Conservation (phyloP, 768 basidiomycete genomes). For the Pholiota conissans region DNA sequence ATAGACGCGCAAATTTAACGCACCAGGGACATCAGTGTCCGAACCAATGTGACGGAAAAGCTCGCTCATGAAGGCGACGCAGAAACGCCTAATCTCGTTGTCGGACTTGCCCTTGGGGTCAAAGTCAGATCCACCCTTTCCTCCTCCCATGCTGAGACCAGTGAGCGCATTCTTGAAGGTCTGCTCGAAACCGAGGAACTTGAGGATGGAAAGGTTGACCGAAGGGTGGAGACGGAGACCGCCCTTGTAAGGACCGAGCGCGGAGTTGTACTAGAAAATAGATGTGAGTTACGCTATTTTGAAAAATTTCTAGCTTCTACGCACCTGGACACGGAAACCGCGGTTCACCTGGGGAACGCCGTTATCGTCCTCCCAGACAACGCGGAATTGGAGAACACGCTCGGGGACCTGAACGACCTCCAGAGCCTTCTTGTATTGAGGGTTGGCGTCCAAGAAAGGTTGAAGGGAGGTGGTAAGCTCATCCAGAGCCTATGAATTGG, state of each 20-base stretch:
- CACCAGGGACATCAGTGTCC: constrained; percentile 73
- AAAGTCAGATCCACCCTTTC: constrained; percentile 80
- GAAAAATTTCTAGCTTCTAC: constrained; percentile 14
- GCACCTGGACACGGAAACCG: constrained; percentile 72
- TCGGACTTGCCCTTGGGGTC: constrained; percentile 83
- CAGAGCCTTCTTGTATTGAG: constrained; percentile 67
- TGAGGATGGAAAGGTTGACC: constrained; percentile 81
- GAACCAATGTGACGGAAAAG: constrained; percentile 70
- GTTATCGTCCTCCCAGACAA: constrained; percentile 76
- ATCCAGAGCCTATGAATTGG: constrained; percentile 48
- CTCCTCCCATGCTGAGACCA: constrained; percentile 75
- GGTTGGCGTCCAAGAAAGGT: constrained; percentile 65
- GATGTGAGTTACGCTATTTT: background rate
- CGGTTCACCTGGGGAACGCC: constrained; percentile 66
- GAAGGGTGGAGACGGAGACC: constrained; percentile 78
- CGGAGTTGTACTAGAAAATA: constrained; percentile 63
- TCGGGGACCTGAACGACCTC: constrained; percentile 61
- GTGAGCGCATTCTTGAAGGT: constrained; percentile 82
- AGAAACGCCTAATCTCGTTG: constrained; percentile 72
- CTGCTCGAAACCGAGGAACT: constrained; percentile 84
- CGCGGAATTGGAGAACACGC: constrained; percentile 66
- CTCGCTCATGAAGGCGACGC: constrained; percentile 71
- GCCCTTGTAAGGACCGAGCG: constrained; percentile 78
- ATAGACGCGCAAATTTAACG: constrained; percentile 10
- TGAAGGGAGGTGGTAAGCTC: constrained; percentile 66